These are phyloP conservation scores for Phanerochaete sordida DNA, from an alignment of 768 basidiomycete genomes.

Conservation along the genomic window DNA sequence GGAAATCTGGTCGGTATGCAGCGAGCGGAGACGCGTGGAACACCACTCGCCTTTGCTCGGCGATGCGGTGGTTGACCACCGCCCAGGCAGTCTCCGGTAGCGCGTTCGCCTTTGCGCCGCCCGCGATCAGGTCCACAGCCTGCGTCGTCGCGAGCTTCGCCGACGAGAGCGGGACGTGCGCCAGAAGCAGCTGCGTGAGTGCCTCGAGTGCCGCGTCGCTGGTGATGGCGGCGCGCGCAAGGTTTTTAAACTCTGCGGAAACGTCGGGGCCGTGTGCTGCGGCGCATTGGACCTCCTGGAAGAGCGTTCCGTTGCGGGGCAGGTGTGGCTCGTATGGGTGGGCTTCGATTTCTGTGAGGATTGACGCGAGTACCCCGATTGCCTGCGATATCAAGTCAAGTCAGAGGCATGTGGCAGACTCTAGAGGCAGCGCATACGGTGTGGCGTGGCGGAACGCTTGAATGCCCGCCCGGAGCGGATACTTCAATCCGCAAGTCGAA, in stretches of 20 bases:
- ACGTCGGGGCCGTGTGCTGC: slow-evolving; percentile 59
- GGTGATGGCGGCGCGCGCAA: slow-evolving; percentile 44
- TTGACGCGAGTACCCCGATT: slow-evolving; percentile 75
- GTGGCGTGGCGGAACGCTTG: slow-evolving; percentile 37
- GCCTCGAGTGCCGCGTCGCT: slow-evolving; percentile 49
- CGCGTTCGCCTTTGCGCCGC: slow-evolving; percentile 49
- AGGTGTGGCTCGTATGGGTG: slow-evolving; percentile 55
- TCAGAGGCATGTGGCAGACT: no score
- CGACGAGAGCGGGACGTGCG: slow-evolving; percentile 23
- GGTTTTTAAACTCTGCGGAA: slow-evolving; percentile 40
- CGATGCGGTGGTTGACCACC: slow-evolving; percentile 70
- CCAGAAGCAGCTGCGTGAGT: slow-evolving; percentile 44
- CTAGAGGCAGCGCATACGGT: slow-evolving; percentile 27
- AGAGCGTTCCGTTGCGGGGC: slow-evolving; percentile 54
- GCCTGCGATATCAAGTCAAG: no score
- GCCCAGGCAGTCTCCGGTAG: slow-evolving; percentile 75
- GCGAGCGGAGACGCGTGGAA: slow-evolving; percentile 11
- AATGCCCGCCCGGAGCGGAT: slow-evolving; percentile 36
- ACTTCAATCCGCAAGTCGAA: slow-evolving; percentile 27
- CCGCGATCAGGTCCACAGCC: slow-evolving; percentile 60
- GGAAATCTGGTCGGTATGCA: neutral
- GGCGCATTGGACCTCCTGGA: slow-evolving; percentile 61
- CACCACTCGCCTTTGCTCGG: slow-evolving; percentile 24
- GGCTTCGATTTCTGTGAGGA: slow-evolving; percentile 66
- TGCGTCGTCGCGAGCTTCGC: slow-evolving; percentile 64